These are phyloP conservation scores for Aspergillus nanangensis DNA, from an alignment of 495 filamentous ascomycete genomes.

Conservation along the genomic window DNA sequence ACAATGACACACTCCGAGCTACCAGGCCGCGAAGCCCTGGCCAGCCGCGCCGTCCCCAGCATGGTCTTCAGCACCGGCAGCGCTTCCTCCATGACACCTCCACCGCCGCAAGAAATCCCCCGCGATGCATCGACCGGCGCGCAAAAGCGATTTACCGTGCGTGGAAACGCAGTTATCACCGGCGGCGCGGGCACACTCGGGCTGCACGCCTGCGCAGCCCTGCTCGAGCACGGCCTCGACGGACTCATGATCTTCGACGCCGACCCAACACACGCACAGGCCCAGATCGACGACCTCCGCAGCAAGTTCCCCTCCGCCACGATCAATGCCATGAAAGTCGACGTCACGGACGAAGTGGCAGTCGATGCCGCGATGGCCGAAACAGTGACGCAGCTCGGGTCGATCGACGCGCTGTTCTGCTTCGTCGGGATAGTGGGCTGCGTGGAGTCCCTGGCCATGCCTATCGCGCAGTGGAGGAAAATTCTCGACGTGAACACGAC, in stretches of 20 bases:
- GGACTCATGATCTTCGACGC: slow-evolving; percentile 62
- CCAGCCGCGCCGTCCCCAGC: slow-evolving; percentile 52
- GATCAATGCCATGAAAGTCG: slow-evolving; percentile 44
- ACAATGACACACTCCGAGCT: too few relatives aligned
- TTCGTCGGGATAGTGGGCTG: slow-evolving; percentile 68
- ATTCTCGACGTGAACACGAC: slow-evolving; percentile 66
- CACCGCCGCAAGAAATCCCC: slow-evolving; percentile 35
- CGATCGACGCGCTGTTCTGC: slow-evolving; percentile 54
- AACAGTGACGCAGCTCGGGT: slow-evolving; percentile 40
- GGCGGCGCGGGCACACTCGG: slow-evolving; percentile 68
- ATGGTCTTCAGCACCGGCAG: slow-evolving; percentile 54
- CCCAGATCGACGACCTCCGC: slow-evolving; percentile 36
- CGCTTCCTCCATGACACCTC: slow-evolving; percentile 44
- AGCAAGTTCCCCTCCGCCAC: slow-evolving; percentile 49
- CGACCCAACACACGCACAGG: slow-evolving; percentile 36
- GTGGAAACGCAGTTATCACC: slow-evolving; percentile 63
- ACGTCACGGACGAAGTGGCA: slow-evolving; percentile 54
- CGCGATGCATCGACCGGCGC: slow-evolving; percentile 44
- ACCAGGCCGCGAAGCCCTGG: slow-evolving; percentile 47
- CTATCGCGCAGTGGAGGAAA: slow-evolving; percentile 49
- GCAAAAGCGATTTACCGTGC: slow-evolving; percentile 53
- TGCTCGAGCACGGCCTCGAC: slow-evolving; percentile 67
- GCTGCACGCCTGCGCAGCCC: slow-evolving; percentile 51
- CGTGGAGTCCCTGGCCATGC: slow-evolving; percentile 51
- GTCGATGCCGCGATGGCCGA: slow-evolving; percentile 41